These are phyloP conservation scores for Penicillium crystallinum DNA, from an alignment of 495 filamentous ascomycete genomes.

Conservation along the genomic window DNA sequence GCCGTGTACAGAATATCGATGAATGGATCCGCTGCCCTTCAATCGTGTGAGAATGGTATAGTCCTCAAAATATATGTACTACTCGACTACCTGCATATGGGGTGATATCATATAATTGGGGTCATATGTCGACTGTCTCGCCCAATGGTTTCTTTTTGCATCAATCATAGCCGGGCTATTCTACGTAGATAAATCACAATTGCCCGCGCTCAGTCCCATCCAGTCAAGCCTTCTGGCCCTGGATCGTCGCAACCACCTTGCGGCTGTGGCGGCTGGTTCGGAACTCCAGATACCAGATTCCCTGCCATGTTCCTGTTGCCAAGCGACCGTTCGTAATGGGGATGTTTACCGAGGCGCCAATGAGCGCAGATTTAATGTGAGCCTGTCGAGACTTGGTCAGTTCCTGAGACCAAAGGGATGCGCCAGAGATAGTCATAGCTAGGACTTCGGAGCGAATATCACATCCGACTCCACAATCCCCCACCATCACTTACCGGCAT, in stretches of 20 bases:
- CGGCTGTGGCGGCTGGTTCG: slow-evolving; percentile 67
- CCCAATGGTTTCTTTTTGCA: not conserved
- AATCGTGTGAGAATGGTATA: slow-evolving; percentile 10
- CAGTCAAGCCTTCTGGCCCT: slow-evolving; percentile 73
- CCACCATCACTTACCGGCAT: slow-evolving; percentile 60
- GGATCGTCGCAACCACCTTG: slow-evolving; percentile 86
- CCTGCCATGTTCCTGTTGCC: slow-evolving; percentile 66
- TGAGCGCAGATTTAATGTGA: slow-evolving; percentile 85
- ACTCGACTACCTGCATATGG: slow-evolving; percentile 13
- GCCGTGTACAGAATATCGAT: slow-evolving; percentile 34
- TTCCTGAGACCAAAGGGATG: not conserved
- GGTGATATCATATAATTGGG: slow-evolving; percentile 11
- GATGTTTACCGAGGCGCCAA: slow-evolving; percentile 83
- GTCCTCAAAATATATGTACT: slow-evolving; percentile 19
- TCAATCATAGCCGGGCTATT: not conserved
- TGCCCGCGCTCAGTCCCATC: slow-evolving; percentile 7
- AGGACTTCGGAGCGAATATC: not conserved
- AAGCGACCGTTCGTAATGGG: slow-evolving; percentile 84
- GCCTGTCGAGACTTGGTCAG: slow-evolving; percentile 44
- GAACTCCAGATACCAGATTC: slow-evolving; percentile 96
- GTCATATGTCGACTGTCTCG: slow-evolving; percentile 1
- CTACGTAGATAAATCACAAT: slow-evolving; percentile 18
- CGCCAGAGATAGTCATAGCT: not conserved
- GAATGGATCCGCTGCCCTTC: slow-evolving; percentile 24
- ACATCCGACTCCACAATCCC: not conserved